Evolutionary conservation across 352 stramenopile species (phyloP), one percentile per base, ranked within the genome.

Genomic region (Phytophthora cryptogea): DNA sequence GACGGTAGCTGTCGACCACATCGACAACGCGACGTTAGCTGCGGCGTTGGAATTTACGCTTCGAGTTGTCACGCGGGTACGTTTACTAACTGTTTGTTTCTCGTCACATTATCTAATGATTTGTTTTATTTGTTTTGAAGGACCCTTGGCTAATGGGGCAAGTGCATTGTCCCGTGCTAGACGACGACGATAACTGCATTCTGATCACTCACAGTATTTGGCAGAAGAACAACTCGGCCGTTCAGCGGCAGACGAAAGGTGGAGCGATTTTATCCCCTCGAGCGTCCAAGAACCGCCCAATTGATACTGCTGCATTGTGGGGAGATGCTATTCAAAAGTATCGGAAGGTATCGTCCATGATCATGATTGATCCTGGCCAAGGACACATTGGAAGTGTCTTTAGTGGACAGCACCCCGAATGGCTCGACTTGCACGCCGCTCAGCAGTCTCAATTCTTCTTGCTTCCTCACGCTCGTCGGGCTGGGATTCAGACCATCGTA

Each of bases 331-430:
- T 94, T 53, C 79, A 90, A 62, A 82, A 79, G 33, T 94, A 91
- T 53, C 76, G 84, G 20, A 91, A 90, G 41, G 79, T 78, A 3
- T 76, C 77, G 6, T 86, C 78, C 8, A 66, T 86, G 9, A 73
- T 94, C 65, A 83, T 92, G 63, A 74, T 92, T 35, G 84, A 94
- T 51, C 84, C 84, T 17, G 80, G 84, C 5, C 84, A 94, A 59
- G 84, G 82, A 3, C 82, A 90, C 53, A 82, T 79, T 9, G 84
- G 84, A 9, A 85, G 55, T 11, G 84, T 94, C 7, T 94, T 83
- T 40, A 92, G 82, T 50, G 69, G 63, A 0, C 84, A 92, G 40
- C 80, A 90, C 14, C 80, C 84, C 0, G 82, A 90, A 45, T 92
- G 83, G 80, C 64, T 94, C 26, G 74, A 78, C 30, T 43, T 92